Evolutionary conservation across 805 yeast species (phyloP).

Genomic region (Metschnikowia anglica): DNA sequence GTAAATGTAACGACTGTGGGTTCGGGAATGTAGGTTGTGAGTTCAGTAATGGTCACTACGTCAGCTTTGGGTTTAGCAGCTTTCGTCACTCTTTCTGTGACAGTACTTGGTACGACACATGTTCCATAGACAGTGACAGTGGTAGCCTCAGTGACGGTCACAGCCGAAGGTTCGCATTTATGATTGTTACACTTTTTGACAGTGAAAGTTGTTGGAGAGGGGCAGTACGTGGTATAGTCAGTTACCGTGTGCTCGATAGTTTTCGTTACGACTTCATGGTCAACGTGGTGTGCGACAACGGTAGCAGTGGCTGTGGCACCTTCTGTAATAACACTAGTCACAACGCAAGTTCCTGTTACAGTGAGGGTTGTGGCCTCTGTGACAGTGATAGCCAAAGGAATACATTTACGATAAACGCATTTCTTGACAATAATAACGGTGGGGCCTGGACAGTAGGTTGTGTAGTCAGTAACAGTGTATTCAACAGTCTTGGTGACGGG

Average conservation of each 20-base stretch:
- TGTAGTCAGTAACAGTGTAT: conserved; percentile 35
- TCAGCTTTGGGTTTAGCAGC: conserved; percentile 15
- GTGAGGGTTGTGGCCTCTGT: conserved; percentile 32
- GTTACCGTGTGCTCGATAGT: not conserved
- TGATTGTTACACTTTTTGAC: conserved; percentile 32
- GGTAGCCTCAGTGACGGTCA: conserved; percentile 32
- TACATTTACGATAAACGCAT: conserved; percentile 29
- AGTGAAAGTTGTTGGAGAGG: conserved; percentile 33
- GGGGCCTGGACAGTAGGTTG: conserved; percentile 38
- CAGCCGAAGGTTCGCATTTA: conserved; percentile 25
- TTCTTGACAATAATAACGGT: conserved; percentile 35
- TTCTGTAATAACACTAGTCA: conserved; percentile 4
- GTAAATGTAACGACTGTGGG: conserved; percentile 34
- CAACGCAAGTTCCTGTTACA: conserved; percentile 32
- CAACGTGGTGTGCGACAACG: too few relatives aligned
- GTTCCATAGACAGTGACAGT: conserved; percentile 36
- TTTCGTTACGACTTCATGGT: too few relatives aligned
- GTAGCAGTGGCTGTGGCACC: too few relatives aligned
- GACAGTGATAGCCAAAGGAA: conserved; percentile 27
- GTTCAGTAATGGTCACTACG: conserved; percentile 35
- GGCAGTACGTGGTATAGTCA: conserved; percentile 39
- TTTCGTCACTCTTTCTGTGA: conserved; percentile 6
- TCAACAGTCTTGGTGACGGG: conserved; percentile 24
- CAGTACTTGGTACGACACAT: conserved; percentile 25
- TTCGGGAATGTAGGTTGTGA: conserved; percentile 37